Base-by-base conservation (phyloP, 345 rosid genomes). In the Dimocarpus longan region DNA sequence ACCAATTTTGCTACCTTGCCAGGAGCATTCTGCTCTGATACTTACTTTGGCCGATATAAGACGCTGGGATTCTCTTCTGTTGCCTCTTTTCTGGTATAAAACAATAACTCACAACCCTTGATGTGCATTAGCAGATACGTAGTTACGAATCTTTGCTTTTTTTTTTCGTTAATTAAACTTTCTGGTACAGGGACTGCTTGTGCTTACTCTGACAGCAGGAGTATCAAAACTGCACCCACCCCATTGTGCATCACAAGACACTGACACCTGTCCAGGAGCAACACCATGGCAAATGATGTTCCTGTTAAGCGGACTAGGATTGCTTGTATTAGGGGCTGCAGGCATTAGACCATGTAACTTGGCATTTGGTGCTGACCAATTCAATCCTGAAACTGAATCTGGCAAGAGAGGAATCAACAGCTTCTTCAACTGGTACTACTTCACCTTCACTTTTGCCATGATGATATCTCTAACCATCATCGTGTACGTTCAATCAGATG, bases 11-110 rank as follows among this genome's bases (percentile, higher is more conserved):
- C 91, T 43, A 89, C 97, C 74, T 77, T 92, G 59, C 4, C 83
- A 0, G 97, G 94, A 6, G 97, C 94, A 12, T 92, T 89, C 78
- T 87, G 90, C 57, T 85, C 85, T 44, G 94, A 92, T 76, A 83
- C 97, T 43, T 92, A 89, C 84, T 89, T 92, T n/a, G 94, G 97
- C 79, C 89, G 91, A 73, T 92, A 88, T 82, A 87, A 84, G 67
- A 88, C 93, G 8, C 83, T 92, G 21, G 90, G 88, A 26, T 82
- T 90, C 24, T 92, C 94, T 74, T 87, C 88, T 59, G 42, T 90
- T 6, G 81, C 94, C 57, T 88, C 93, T 50, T 87, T 88, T 79
- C 83, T 92, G 86, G 97, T 90, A 87, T 50, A 18, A 11, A 64
- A 9, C 44, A 4, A 37, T 52, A 3, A 21, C 6, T 54, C 40